Base-by-base conservation (phyloP, 441 rosid species). In the Raphanus hybrid region DNA sequence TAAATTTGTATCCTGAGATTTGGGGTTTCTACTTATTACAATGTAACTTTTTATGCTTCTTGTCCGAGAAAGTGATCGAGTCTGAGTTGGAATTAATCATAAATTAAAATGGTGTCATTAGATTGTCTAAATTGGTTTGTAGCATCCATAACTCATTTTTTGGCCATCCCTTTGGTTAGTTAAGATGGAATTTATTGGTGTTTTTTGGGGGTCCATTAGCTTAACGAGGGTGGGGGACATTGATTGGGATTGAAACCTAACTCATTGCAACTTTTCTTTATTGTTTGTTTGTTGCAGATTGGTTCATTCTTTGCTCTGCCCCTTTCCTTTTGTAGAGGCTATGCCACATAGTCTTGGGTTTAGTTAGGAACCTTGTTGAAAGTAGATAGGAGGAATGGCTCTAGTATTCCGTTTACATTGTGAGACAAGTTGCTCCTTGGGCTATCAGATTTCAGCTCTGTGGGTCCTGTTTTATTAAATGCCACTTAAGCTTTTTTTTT, bases 171-270 rank as follows among this genome's bases (percentile, higher is more conserved):
- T 12, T 16, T 37, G 3, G 57, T 26, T 67, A 67, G 70, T 45
- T 61, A 35, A 8, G 39, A 39, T 43, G 26, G 57, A 39, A 71
- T 73, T 35, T 74, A 52, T 69, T 69, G 65, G 37, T 60, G 63
- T 39, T 71, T 37, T 34, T 71, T 18, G 57, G 54, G 18, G 55
- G 71, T 54, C 78, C 66, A 64, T 48, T 78, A 50, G 69, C 81
- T 23, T 67, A 3, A 0, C 0, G 76, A 71, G 65, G 68, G 71
- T 0, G 6, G 80, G 76, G 64, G 81, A 45, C 64, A 57, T 0
- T 74, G 68, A 69, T 79, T 74, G 62, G 63, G 68, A 74, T 58
- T 43, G 75, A 34, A 64, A 74, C 78, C 78, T 79, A 74, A 69
- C 68, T 64, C 4, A 11, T 64, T 74, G 71, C 72, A 34, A 27